A percentile compares a stretch with the other conserved stretches of the same genome.
Conservation (phyloP, 1,284 basidiomycete species). For the Sphagnurus paluster region DNA sequence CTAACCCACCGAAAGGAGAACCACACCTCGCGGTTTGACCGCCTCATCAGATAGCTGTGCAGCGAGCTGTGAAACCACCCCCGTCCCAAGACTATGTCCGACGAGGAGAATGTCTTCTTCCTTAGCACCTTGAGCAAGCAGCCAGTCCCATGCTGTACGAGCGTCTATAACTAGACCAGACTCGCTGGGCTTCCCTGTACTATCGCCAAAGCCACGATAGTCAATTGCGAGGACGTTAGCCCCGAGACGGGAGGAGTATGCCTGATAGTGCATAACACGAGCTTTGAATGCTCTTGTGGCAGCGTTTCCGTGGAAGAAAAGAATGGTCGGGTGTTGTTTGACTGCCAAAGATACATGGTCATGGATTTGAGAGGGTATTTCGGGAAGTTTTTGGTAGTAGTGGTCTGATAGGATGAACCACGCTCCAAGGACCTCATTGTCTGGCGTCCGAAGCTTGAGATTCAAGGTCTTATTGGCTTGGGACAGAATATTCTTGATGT, state of each 20-base stretch:
- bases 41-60: conserved; percentile 58
- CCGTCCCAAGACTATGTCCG: conserved; percentile 85
- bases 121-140: conserved; percentile 57
- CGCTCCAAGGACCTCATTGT: conserved; percentile 80
- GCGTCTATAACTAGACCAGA: conserved; percentile 78
- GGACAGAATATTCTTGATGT: background rate
- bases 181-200: conserved; percentile 76
- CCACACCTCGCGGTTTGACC: conserved; percentile 57
- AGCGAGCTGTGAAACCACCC: conserved; percentile 66
- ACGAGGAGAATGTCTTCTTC: conserved; percentile 66
- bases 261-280: conserved; percentile 64
- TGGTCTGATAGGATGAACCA: conserved; percentile 87
- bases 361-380: conserved; percentile 33
- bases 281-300: conserved; percentile 69
- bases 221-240: conserved; percentile 85
- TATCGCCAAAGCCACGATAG: conserved; percentile 93
- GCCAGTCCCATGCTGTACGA: conserved; percentile 79
- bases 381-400: conserved; percentile 55
- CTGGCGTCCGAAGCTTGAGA: conserved; percentile 67
- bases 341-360: conserved; percentile 51
- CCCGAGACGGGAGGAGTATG: conserved; percentile 60
- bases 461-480: conserved; percentile 81
- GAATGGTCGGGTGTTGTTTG: conserved; percentile 64
- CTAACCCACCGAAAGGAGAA: conserved; percentile 58
- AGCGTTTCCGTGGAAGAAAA: conserved; percentile 92